A percentile compares a stretch with the other conserved stretches of the same genome.
Evolutionary conservation across 768 basidiomycete genomes (phyloP).

Genomic region (Sarcodon aspratus): DNA sequence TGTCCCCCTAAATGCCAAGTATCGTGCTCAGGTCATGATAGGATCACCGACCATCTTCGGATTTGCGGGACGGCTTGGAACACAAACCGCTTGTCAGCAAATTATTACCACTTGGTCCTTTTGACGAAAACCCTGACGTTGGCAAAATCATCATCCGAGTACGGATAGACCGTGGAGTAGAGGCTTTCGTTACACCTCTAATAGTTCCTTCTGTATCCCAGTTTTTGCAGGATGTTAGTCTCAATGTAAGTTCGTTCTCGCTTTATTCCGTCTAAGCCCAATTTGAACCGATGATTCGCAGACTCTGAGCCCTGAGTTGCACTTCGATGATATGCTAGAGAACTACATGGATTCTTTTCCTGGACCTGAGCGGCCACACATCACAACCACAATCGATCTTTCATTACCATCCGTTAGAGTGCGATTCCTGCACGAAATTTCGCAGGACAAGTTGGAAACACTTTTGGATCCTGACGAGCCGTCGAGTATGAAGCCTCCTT

Average conservation of each 20-base stretch:
- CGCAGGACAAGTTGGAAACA: not conserved
- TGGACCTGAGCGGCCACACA: not conserved
- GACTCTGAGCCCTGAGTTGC: conserved; percentile 26
- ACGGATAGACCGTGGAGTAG: conserved; percentile 23
- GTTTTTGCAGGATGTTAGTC: conserved; percentile 36
- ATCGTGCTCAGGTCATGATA: not conserved
- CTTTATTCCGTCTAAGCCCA: not conserved
- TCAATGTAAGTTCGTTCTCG: conserved; percentile 25
- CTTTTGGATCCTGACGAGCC: not conserved
- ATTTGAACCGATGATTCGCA: conserved; percentile 5
- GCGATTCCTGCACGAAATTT: conserved; percentile 24
- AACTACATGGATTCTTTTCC: conserved; percentile 22
- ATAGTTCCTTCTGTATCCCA: conserved; percentile 28
- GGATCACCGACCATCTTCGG: not conserved
- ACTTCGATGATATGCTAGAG: conserved; percentile 30
- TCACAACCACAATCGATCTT: conserved; percentile 27
- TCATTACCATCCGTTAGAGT: conserved; percentile 26
- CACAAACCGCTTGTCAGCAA: not conserved
- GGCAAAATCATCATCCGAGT: conserved; percentile 29
- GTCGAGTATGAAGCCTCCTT: not conserved
- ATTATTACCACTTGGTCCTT: not conserved
- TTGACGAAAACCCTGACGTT: not conserved
- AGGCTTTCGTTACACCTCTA: conserved; percentile 45
- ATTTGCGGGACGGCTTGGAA: not conserved
- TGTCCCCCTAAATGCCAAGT: not conserved